These are phyloP conservation scores for Chlorella ohadii DNA, from an alignment of 139 green algal genomes.

Conservation along the genomic window DNA sequence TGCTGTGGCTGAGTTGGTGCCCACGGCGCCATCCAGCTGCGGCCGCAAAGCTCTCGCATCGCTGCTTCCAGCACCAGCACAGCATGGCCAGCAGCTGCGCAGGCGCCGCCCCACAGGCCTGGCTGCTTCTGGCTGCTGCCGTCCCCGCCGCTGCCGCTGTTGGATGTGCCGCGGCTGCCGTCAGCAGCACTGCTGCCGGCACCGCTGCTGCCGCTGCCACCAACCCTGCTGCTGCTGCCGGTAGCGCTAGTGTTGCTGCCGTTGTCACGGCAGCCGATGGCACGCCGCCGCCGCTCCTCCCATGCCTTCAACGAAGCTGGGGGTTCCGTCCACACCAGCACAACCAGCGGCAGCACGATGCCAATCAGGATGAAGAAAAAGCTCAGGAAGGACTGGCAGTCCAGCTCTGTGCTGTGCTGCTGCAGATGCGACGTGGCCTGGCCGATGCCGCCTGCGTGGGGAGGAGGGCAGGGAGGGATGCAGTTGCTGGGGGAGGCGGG, in stretches of 20 bases:
- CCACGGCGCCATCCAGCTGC: constrained; percentile 13
- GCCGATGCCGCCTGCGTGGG: background rate
- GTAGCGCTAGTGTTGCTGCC: too few relatives aligned
- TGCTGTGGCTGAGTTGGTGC: background rate
- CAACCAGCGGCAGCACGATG: background rate
- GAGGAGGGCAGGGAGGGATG: background rate
- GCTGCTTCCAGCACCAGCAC: background rate
- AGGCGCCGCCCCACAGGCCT: background rate
- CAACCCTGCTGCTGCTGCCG: background rate
- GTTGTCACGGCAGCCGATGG: background rate
- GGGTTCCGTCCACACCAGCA: background rate
- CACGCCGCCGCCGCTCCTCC: background rate
- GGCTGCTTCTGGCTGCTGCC: background rate
- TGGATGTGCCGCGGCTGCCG: background rate
- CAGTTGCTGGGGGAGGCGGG: too few relatives aligned
- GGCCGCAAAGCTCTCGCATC: constrained; percentile 4
- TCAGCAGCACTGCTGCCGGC: background rate
- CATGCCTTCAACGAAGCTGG: background rate
- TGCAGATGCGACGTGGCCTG: background rate
- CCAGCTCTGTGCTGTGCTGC: background rate
- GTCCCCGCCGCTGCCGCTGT: background rate
- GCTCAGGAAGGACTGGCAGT: constrained; percentile 9
- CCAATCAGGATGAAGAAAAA: background rate
- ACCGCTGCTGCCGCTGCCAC: background rate
- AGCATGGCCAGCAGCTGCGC: background rate